These are phyloP conservation scores for Sporothrix variecibatus DNA, from an alignment of 2,329 filamentous ascomycete genomes.

Conservation along the genomic window DNA sequence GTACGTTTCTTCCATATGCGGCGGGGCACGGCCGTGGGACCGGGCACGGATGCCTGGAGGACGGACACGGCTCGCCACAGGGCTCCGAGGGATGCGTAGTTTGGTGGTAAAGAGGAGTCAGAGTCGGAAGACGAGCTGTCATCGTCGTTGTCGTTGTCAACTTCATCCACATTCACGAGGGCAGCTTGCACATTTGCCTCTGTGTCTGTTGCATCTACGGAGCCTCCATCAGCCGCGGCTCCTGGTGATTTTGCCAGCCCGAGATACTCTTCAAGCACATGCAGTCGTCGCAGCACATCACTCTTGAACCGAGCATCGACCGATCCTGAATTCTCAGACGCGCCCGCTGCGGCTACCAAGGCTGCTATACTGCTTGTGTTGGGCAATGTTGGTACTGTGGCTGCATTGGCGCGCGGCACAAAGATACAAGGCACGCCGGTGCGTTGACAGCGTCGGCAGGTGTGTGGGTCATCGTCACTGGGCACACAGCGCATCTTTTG, in stretches of 20 bases:
- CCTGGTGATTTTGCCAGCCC: neutral
- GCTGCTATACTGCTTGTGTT: neutral
- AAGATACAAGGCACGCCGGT: slow-evolving; percentile 28
- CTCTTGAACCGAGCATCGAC: slow-evolving; percentile 21
- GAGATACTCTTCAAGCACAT: slow-evolving; percentile 23
- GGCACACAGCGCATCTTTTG: slow-evolving; percentile 31
- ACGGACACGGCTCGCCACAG: slow-evolving; percentile 26
- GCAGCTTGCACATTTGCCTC: neutral
- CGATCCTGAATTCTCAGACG: neutral
- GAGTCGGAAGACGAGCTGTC: neutral
- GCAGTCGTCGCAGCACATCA: slow-evolving; percentile 25
- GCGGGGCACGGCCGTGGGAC: neutral
- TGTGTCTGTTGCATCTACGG: neutral
- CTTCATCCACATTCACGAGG: neutral
- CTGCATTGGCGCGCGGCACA: slow-evolving; percentile 30
- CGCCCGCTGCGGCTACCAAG: neutral
- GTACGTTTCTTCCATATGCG: slow-evolving; percentile 26
- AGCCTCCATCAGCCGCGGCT: neutral
- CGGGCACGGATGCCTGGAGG: slow-evolving; percentile 6
- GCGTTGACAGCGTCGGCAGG: slow-evolving; percentile 28
- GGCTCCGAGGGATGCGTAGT: slow-evolving; percentile 23
- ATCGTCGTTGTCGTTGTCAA: neutral
- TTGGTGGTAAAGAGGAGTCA: neutral
- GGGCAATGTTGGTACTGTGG: slow-evolving; percentile 8
- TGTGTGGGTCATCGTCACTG: slow-evolving; percentile 12